These are phyloP conservation scores for Myxozyma mucilagina DNA, from an alignment of 805 yeast species.

Conservation along the genomic window DNA sequence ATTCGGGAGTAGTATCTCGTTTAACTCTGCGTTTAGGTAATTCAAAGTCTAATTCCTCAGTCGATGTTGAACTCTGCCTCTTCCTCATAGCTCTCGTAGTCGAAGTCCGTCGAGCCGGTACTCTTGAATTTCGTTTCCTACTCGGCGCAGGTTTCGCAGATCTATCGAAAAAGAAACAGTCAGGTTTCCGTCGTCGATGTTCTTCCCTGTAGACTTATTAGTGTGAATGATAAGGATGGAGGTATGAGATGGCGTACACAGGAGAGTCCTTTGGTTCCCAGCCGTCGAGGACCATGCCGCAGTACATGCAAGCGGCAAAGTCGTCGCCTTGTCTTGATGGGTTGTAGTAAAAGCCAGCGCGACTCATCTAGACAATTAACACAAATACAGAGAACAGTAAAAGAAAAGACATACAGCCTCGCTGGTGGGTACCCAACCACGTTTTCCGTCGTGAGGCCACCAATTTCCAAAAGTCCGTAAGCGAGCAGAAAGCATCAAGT, in stretches of 20 bases:
- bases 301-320: slow-evolving; percentile 62
- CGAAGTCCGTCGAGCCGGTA: slow-evolving; percentile 10
- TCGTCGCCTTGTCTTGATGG: slow-evolving; percentile 53
- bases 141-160: slow-evolving; percentile 5
- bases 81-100: slow-evolving; percentile 9
- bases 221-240: not conserved
- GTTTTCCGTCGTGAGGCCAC: slow-evolving; percentile 52
- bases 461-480: slow-evolving; percentile 42
- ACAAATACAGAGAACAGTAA: not conserved
- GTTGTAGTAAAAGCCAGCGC: slow-evolving; percentile 64
- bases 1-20: no score
- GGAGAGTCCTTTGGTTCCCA: slow-evolving; percentile 74
- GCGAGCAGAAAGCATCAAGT: slow-evolving; percentile 31
- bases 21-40: not conserved
- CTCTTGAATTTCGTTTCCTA: slow-evolving; percentile 14
- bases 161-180: slow-evolving; percentile 46
- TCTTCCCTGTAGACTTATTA: slow-evolving; percentile 41
- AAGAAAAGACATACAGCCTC: slow-evolving; percentile 28
- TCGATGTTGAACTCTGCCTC: slow-evolving; percentile 19
- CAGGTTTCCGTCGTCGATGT: slow-evolving; percentile 50
- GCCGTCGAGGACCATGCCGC: slow-evolving; percentile 64
- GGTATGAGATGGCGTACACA: slow-evolving; percentile 27
- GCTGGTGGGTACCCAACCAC: slow-evolving; percentile 45
- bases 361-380: slow-evolving; percentile 44
- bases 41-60: slow-evolving; percentile 4